Conservation (phyloP, 768 basidiomycete species). For the Hebeloma cylindrosporum region DNA sequence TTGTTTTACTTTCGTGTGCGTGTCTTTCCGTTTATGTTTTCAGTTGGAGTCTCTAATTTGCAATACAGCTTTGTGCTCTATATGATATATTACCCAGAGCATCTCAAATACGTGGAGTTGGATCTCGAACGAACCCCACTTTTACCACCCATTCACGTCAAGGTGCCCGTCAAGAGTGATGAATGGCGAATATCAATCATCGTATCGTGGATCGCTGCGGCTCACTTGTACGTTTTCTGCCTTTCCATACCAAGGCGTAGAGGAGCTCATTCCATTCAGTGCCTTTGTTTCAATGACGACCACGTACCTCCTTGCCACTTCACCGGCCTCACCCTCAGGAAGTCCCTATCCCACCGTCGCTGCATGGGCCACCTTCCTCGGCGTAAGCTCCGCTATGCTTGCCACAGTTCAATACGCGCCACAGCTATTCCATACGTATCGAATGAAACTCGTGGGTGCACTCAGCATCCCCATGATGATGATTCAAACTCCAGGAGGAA, state of each 20-base stretch:
- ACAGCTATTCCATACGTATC: slow-evolving; percentile 80
- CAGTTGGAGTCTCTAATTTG: background rate
- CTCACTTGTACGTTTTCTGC: slow-evolving; percentile 65
- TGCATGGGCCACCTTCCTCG: slow-evolving; percentile 84
- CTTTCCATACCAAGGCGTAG: background rate
- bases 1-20: slow-evolving; percentile 81
- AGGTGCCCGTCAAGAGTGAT: slow-evolving; percentile 52
- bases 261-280: slow-evolving; percentile 31
- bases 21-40: slow-evolving; percentile 12
- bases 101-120: slow-evolving; percentile 62
- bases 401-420: slow-evolving; percentile 87
- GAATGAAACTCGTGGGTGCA: slow-evolving; percentile 80
- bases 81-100: slow-evolving; percentile 86
- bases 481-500: slow-evolving; percentile 88
- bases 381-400: slow-evolving; percentile 74
- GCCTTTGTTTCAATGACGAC: slow-evolving; percentile 59
- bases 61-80: slow-evolving; percentile 75
- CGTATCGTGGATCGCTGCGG: slow-evolving; percentile 65
- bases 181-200: slow-evolving; percentile 80
- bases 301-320: slow-evolving; percentile 52
- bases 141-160: slow-evolving; percentile 41
- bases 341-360: slow-evolving; percentile 33
- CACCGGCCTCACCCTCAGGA: slow-evolving; percentile 35
- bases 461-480: slow-evolving; percentile 95
- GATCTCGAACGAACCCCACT: slow-evolving; percentile 19